Evolutionary conservation across 2,329 filamentous ascomycete genomes (phyloP).

Genomic region (Colletotrichum limetticola): DNA sequence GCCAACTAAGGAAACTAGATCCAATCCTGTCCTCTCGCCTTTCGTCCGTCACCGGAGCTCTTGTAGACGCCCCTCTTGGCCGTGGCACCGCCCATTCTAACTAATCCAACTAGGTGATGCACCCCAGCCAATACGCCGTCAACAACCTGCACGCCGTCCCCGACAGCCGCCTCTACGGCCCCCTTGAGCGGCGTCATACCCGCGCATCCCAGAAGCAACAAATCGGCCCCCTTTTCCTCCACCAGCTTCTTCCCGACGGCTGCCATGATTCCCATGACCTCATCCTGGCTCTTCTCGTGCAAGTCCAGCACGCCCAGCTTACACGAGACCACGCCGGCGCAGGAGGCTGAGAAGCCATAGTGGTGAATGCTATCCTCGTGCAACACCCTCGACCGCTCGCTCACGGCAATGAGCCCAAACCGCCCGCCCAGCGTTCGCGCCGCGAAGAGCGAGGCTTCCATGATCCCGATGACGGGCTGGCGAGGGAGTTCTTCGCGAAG

Average conservation of each 20-base stretch:
- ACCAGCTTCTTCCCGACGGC: slow-evolving; percentile 18
- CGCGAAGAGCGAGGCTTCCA: slow-evolving; percentile 69
- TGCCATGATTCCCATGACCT: slow-evolving; percentile 27
- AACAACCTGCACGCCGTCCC: slow-evolving; percentile 20
- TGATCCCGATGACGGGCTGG: slow-evolving; percentile 79
- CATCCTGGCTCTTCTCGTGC: slow-evolving; percentile 29
- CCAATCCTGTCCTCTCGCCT: slow-evolving; percentile 28
- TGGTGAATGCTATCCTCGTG: slow-evolving; percentile 34
- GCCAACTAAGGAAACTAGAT: neutral
- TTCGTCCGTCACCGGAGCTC: slow-evolving; percentile 21
- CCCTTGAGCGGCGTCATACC: slow-evolving; percentile 29
- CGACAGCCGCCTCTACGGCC: slow-evolving; percentile 23
- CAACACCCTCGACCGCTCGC: slow-evolving; percentile 16
- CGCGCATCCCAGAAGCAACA: slow-evolving; percentile 23
- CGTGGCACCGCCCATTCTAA: slow-evolving; percentile 24
- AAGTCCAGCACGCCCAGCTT: slow-evolving; percentile 21
- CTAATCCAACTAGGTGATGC: slow-evolving; percentile 22
- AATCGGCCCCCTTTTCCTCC: slow-evolving; percentile 19
- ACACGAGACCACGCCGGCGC: slow-evolving; percentile 23
- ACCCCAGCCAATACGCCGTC: slow-evolving; percentile 26
- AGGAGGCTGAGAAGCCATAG: slow-evolving; percentile 23
- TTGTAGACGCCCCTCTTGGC: slow-evolving; percentile 23
- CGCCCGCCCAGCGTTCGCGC: slow-evolving; percentile 24
- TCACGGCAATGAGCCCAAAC: slow-evolving; percentile 22
- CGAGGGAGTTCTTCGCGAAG: slow-evolving; percentile 30